Evolutionary conservation across 2,329 filamentous ascomycete genomes (phyloP).

Genomic region (Epichloe uncinata): DNA sequence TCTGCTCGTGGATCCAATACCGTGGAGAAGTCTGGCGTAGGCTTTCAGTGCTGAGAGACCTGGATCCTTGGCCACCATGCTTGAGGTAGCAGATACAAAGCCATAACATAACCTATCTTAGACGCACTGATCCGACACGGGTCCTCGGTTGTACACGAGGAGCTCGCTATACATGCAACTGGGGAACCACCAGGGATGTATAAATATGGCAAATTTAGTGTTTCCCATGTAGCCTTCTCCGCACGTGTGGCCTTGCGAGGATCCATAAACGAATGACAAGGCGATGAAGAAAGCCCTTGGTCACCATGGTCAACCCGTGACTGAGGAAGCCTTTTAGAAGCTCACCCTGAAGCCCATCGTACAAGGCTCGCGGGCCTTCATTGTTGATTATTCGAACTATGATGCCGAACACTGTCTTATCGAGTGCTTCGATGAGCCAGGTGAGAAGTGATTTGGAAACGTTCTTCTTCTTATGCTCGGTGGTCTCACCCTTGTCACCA

Average conservation of each 20-base stretch:
- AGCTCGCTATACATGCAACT: neutral
- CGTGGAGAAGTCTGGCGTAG: constrained; percentile 65
- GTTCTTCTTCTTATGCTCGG: constrained; percentile 1
- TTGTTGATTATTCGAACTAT: constrained; percentile 43
- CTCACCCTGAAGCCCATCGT: constrained; percentile 64
- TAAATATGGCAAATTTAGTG: neutral
- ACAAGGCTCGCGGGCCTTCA: constrained; percentile 58
- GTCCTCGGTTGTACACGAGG: neutral
- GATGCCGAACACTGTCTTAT: constrained; percentile 47
- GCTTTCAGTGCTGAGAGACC: constrained; percentile 62
- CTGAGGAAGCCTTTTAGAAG: constrained; percentile 73
- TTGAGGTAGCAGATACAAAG: neutral
- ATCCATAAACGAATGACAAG: constrained; percentile 62
- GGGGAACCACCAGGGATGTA: neutral
- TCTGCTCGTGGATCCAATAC: constrained; percentile 74
- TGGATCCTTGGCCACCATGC: neutral
- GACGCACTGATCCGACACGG: neutral
- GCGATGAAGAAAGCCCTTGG: constrained; percentile 66
- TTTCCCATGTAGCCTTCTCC: constrained; percentile 8
- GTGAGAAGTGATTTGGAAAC: constrained; percentile 2
- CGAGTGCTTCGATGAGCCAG: constrained; percentile 13
- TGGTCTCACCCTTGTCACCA: constrained; percentile 6
- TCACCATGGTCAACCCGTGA: constrained; percentile 77
- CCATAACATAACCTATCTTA: neutral
- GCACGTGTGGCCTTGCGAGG: constrained; percentile 21